Conservation (phyloP, 352 stramenopile genomes). For the Halophytophthora polymorphica region DNA sequence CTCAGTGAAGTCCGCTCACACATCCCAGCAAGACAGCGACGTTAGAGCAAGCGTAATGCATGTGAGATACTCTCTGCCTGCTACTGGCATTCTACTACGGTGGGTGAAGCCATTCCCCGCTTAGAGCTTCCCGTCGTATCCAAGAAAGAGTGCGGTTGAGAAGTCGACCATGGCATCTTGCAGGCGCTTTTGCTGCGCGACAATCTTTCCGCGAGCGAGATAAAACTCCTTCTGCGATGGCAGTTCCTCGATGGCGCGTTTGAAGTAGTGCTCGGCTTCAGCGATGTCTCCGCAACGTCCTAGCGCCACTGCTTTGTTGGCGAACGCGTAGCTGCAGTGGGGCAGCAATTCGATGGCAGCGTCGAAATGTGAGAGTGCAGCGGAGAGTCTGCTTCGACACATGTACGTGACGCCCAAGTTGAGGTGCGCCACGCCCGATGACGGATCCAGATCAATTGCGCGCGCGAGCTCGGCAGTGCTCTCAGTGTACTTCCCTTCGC, state of each 20-base stretch:
- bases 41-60: too few relatives aligned
- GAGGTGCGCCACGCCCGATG: slow-evolving; percentile 52
- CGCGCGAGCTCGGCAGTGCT: slow-evolving; percentile 31
- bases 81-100: too few relatives aligned
- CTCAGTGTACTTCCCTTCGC: slow-evolving; percentile 36
- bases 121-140: slow-evolving; percentile 74
- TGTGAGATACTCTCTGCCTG: too few relatives aligned
- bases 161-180: slow-evolving; percentile 83
- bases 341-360: slow-evolving; percentile 44
- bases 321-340: slow-evolving; percentile 60
- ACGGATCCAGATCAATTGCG: slow-evolving; percentile 45
- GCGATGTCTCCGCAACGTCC: slow-evolving; percentile 32
- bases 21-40: too few relatives aligned
- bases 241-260: slow-evolving; percentile 63
- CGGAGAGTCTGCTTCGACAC: slow-evolving; percentile 24
- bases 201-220: slow-evolving; percentile 57
- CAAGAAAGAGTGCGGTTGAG: slow-evolving; percentile 64
- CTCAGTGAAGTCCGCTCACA: too few relatives aligned
- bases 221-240: slow-evolving; percentile 73
- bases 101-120: too few relatives aligned
- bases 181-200: slow-evolving; percentile 67
- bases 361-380: slow-evolving; percentile 49
- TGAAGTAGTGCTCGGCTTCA: slow-evolving; percentile 49
- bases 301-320: slow-evolving; percentile 64
- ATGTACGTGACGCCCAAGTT: slow-evolving; percentile 55